phyloP scores from a whole-genome alignment of 2,329 filamentous ascomycete species.

The Verticillium alfalfae region DNA sequence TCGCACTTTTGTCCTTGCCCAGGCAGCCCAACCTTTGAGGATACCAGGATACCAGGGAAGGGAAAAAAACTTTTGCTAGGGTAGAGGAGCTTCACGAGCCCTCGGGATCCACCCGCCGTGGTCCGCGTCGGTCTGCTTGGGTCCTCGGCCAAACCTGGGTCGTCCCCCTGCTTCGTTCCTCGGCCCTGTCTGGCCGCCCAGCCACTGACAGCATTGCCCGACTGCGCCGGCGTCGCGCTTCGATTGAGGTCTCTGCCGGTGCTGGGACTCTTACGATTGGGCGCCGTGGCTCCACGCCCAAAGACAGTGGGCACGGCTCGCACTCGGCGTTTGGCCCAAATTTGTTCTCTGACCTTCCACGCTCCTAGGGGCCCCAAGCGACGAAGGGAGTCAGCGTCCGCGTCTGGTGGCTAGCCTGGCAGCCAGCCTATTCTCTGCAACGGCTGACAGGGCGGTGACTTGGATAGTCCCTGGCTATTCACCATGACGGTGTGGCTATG shows the following conservation, averaged over 20 bases:
- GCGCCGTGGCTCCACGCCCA: not conserved
- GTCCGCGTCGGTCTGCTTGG: not conserved
- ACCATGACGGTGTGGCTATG: not conserved
- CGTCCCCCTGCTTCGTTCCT: not conserved
- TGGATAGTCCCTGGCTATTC: not conserved
- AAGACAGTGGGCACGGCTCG: not conserved
- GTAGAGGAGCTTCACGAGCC: not conserved
- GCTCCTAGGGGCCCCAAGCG: not conserved
- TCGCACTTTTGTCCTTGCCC: not conserved
- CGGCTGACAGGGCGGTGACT: not conserved
- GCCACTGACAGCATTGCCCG: not conserved
- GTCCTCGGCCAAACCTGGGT: not conserved
- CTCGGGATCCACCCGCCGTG: not conserved
- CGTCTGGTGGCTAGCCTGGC: not conserved
- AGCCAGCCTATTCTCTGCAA: not conserved
- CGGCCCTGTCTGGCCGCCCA: not conserved
- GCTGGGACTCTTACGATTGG: not conserved
- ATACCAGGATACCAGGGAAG: not conserved
- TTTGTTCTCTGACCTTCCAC: not conserved
- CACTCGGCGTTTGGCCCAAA: not conserved
- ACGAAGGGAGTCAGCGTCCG: not conserved
- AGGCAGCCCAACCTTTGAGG: not conserved
- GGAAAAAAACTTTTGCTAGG: not conserved
- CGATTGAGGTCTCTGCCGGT: not conserved
- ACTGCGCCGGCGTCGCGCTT: not conserved